Conservation (phyloP, 140 eudicot genomes). For the Senecio squalidus region DNA sequence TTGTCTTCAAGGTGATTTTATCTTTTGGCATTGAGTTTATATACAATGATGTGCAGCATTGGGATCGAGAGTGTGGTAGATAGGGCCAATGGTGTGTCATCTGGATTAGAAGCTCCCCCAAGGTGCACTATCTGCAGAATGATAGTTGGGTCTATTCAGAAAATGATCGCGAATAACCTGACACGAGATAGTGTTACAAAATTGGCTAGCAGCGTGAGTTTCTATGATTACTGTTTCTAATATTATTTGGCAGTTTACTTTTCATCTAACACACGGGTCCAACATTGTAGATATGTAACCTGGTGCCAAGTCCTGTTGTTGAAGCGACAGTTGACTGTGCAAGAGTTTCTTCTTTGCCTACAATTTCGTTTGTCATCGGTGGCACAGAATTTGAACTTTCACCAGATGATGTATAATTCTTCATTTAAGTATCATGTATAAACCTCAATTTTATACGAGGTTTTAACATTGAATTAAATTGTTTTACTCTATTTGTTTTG, state of each 20-base stretch:
- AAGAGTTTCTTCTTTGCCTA: slow-evolving; percentile 25
- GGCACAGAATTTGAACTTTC: slow-evolving; percentile 25
- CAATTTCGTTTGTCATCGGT: slow-evolving; percentile 27
- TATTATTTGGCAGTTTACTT: neutral
- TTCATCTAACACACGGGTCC: slow-evolving; percentile 2
- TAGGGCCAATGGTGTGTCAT: neutral
- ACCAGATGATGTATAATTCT: slow-evolving; percentile 9
- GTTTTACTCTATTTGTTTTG: neutral
- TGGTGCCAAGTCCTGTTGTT: slow-evolving; percentile 4
- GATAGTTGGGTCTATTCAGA: neutral
- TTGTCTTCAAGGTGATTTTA: neutral
- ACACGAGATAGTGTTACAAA: neutral
- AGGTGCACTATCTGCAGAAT: neutral
- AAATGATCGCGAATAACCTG: neutral
- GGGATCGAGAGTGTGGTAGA: slow-evolving; percentile 1
- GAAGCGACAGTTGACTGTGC: slow-evolving; percentile 24
- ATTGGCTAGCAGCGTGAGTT: neutral
- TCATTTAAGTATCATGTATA: neutral
- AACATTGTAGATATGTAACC: slow-evolving; percentile 16
- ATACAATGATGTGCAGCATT: neutral
- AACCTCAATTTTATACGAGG: neutral
- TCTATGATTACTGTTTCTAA: neutral
- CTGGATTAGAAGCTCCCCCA: neutral
- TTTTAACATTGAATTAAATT: too few species aligned
- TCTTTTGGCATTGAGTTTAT: neutral